Conservation (phyloP, 306 rosid species). For the Erythrophleum fordii region DNA sequence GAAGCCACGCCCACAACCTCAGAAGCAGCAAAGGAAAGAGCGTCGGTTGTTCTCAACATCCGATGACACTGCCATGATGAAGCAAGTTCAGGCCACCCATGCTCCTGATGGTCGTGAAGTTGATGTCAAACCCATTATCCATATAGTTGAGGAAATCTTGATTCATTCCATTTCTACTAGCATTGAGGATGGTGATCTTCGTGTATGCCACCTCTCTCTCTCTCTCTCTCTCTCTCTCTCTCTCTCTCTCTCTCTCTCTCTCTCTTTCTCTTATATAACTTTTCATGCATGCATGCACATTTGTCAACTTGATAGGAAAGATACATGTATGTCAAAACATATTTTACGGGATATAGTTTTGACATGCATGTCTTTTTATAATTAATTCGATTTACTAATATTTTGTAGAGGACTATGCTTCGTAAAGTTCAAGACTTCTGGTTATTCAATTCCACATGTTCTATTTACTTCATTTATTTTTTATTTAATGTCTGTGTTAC, state of each 20-base stretch:
- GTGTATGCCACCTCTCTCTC: conserved; percentile 24
- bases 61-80: conserved; percentile 74
- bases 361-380: background rate
- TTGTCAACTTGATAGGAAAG: too few species aligned
- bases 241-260: too few species aligned
- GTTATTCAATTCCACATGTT: background rate
- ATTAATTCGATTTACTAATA: background rate
- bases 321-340: too few species aligned
- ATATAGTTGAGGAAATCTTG: conserved; percentile 57
- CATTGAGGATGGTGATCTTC: conserved; percentile 41
- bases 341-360: background rate
- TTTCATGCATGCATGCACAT: background rate
- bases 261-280: too few species aligned
- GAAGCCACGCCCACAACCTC: conserved; percentile 1
- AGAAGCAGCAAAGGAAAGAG: conserved; percentile 48
- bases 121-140: conserved; percentile 69
- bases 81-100: conserved; percentile 77
- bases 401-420: too few species aligned
- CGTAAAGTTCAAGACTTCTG: too few species aligned
- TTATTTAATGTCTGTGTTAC: too few species aligned
- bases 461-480: too few species aligned
- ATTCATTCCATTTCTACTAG: conserved; percentile 48
- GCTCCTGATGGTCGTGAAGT: conserved; percentile 61
- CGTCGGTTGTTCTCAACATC: conserved; percentile 54
- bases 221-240: background rate